Percentiles rank a stretch among this genome's conserved stretches.
These are phyloP conservation scores for Heritiera fomes DNA, from an alignment of 345 rosid genomes.

Conservation along the genomic window DNA sequence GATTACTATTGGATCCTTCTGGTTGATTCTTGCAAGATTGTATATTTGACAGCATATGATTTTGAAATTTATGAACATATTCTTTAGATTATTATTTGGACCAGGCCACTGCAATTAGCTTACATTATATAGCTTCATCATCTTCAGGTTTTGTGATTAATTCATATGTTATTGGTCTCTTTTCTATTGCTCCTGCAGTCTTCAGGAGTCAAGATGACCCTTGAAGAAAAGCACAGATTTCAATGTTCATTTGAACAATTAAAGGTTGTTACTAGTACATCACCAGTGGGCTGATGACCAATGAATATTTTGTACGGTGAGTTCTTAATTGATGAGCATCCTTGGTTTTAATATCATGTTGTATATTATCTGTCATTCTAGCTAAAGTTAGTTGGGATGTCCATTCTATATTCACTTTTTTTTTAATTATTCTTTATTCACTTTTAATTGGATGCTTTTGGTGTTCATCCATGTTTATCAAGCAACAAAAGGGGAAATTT, in stretches of 20 bases:
- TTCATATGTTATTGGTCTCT: conserved; percentile 15
- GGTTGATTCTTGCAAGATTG: too few species aligned
- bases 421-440: not conserved
- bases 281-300: not conserved
- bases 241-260: conserved; percentile 45
- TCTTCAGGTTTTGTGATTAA: not conserved
- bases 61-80: not conserved
- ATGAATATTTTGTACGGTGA: not conserved
- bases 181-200: conserved; percentile 41
- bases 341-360: not conserved
- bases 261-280: conserved; percentile 32
- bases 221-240: conserved; percentile 59
- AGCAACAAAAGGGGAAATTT: not conserved
- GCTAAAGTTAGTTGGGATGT: not conserved
- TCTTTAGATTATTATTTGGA: not conserved
- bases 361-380: not conserved
- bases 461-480: not conserved
- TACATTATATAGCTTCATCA: not conserved
- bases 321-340: not conserved
- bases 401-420: not conserved
- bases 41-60: not conserved
- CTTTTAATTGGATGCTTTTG: not conserved
- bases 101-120: not conserved
- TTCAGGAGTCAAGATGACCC: conserved; percentile 41
- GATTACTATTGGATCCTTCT: not conserved